phyloP scores from a whole-genome alignment of 257 asterid species.

The Solanum pimpinellifolium region DNA sequence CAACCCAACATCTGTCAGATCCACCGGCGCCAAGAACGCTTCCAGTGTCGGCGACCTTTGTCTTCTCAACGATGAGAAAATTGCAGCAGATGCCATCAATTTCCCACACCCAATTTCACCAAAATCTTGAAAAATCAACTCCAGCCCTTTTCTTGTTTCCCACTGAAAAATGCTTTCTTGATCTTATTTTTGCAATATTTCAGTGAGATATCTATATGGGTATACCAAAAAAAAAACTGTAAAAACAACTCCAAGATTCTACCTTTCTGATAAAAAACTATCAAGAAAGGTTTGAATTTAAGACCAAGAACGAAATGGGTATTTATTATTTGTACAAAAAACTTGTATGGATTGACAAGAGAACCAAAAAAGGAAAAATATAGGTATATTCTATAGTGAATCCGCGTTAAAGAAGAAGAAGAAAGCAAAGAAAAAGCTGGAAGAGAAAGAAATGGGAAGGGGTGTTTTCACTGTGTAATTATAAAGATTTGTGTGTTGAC shows the following conservation, averaged over 20 bases:
- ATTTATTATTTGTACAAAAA: not conserved
- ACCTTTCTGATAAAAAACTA: not conserved
- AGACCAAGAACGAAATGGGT: not conserved
- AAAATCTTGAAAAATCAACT: not conserved
- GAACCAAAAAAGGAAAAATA: not conserved
- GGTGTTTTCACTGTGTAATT: not conserved
- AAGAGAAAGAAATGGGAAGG: slow-evolving; percentile 5
- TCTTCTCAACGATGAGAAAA: slow-evolving; percentile 78
- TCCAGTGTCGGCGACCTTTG: slow-evolving; percentile 77
- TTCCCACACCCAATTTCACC: not conserved
- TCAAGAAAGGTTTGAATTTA: not conserved
- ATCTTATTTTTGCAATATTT: not conserved
- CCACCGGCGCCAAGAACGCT: slow-evolving; percentile 72
- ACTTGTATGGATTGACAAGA: not conserved
- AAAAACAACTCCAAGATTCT: not conserved
- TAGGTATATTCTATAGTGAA: slow-evolving; percentile 12
- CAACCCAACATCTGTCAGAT: slow-evolving; percentile 46
- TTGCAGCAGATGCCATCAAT: slow-evolving; percentile 75
- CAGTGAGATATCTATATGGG: not conserved
- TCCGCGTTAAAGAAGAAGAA: slow-evolving; percentile 42
- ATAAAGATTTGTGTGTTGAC: slow-evolving; percentile 10
- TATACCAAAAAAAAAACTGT: not conserved
- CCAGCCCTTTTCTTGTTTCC: not conserved
- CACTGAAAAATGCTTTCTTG: not conserved
- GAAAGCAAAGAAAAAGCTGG: not conserved